phyloP scores from a whole-genome alignment of 495 filamentous ascomycete genomes.

The Aspergillus nanangensis region DNA sequence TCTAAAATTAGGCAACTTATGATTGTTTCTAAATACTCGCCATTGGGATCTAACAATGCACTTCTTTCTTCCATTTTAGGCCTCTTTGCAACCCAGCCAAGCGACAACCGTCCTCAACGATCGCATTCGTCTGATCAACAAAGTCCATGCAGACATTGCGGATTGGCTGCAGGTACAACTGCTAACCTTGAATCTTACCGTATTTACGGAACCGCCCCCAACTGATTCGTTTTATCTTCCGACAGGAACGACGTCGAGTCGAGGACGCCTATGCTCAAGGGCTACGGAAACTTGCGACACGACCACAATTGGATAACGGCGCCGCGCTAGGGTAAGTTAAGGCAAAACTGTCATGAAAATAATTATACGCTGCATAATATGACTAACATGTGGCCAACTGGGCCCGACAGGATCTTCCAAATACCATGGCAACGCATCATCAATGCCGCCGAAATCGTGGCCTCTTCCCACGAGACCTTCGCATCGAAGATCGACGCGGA shows the following conservation, averaged over 20 bases:
- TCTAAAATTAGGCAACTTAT: too few relatives aligned
- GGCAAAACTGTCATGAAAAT: neutral
- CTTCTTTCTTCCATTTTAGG: conserved; percentile 44
- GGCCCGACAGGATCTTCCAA: conserved; percentile 68
- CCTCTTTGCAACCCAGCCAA: conserved; percentile 75
- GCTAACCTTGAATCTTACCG: conserved; percentile 5
- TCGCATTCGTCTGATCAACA: conserved; percentile 80
- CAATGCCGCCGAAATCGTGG: conserved; percentile 70
- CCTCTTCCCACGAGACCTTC: conserved; percentile 78
- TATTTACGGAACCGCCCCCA: neutral
- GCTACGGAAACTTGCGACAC: conserved; percentile 71
- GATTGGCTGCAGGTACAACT: conserved; percentile 89
- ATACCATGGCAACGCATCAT: conserved; percentile 91
- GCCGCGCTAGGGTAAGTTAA: conserved; percentile 75
- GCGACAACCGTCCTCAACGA: conserved; percentile 82
- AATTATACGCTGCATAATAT: neutral
- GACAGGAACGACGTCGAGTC: conserved; percentile 83
- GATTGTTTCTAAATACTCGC: too few relatives aligned
- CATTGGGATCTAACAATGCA: conserved; percentile 1
- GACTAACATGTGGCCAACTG: neutral
- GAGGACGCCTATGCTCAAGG: conserved; percentile 88
- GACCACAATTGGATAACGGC: conserved; percentile 64
- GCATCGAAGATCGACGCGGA: conserved; percentile 85
- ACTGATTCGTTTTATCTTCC: neutral
- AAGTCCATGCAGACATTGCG: conserved; percentile 86